Conservation (phyloP, 1,284 basidiomycete species). For the Malassezia restricta region DNA sequence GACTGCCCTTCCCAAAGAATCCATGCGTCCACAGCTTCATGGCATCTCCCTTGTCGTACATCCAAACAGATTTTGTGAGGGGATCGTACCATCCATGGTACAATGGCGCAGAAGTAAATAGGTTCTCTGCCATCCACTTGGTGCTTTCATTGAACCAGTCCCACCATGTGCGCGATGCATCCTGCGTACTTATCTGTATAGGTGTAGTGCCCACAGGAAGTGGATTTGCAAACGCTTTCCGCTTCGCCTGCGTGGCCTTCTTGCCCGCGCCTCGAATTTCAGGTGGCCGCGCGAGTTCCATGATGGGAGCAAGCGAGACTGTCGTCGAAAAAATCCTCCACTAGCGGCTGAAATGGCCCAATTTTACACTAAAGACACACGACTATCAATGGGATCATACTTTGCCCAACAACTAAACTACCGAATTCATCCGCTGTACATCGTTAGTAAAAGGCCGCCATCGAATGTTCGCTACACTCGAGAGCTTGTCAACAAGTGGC, state of each 20-base stretch:
- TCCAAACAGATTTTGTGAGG: constrained; percentile 27
- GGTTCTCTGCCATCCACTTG: constrained; percentile 3
- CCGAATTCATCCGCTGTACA: too few species aligned
- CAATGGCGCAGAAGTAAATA: constrained; percentile 3
- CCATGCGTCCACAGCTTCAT: constrained; percentile 68
- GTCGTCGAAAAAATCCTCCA: too few species aligned
- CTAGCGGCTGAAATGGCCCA: too few species aligned
- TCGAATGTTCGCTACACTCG: too few species aligned
- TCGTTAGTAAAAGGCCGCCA: too few species aligned
- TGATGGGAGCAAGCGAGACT: too few species aligned
- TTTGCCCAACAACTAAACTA: too few species aligned
- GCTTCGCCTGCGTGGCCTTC: constrained; percentile 27
- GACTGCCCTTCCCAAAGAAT: constrained; percentile 91
- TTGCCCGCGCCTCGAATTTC: constrained; percentile 24
- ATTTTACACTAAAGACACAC: too few species aligned
- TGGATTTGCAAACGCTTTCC: constrained; percentile 27
- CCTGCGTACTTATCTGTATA: neutral
- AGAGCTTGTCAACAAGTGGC: too few species aligned
- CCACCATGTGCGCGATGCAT: constrained; percentile 3
- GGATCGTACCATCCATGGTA: constrained; percentile 23
- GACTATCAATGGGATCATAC: too few species aligned
- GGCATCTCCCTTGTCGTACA: constrained; percentile 25
- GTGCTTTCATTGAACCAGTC: constrained; percentile 9
- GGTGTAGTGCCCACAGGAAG: constrained; percentile 16
- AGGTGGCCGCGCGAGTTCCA: too few species aligned